Evolutionary conservation across 345 rosid species (phyloP), one percentile per base, ranked within the genome.

Genomic region (rapeseed (Brassica napus)): DNA sequence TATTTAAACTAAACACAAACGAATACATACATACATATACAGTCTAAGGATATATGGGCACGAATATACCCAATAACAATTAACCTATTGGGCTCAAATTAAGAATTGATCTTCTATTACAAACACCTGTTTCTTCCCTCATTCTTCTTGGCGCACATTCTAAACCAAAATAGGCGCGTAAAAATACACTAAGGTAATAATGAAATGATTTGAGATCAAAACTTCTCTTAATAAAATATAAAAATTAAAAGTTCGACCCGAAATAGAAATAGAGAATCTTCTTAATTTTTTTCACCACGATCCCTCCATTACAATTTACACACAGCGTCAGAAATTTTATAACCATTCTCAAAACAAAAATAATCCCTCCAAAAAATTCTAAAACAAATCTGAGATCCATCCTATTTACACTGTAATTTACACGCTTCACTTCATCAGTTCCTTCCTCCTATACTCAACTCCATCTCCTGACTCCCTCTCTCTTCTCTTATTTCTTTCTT

Each of bases 231-330:
- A 10, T 23, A 63, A 64, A 21, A 71, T 3, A 37, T 26, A 15
- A 66, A 78, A 72, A 3, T 42, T 3, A 6, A 42, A 10, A 10
- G 11, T 10, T 3, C n/a, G n/a, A 2, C 14, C 72, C 68, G 47
- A 70, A 70, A 64, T n/a, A 55, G 60, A 39, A 31, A 80, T 44
- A n/a, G 12, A 49, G 37, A 74, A 61, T 57, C 58, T 52, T 52
- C 58, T 52, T n/a, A 23, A 1, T 1, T 1, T 5, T 21, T 77
- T 44, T 75, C 18, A 62, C 65, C 65, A 1, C 54, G 15, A 39
- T 80, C 83, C 83, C 83, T 75, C 83, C 83, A 80, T 47, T 47
- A 47, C 16, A 47, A 6, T 47, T 26, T 64, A 37, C 76, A 63
- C 68, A 68, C 11, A 30, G 21, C 7, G 73, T 72, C 63, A 65